Evolutionary conservation across 2,329 filamentous ascomycete genomes (phyloP), one percentile per base, ranked within the genome.

Genomic region (Colletotrichum caudatum): DNA sequence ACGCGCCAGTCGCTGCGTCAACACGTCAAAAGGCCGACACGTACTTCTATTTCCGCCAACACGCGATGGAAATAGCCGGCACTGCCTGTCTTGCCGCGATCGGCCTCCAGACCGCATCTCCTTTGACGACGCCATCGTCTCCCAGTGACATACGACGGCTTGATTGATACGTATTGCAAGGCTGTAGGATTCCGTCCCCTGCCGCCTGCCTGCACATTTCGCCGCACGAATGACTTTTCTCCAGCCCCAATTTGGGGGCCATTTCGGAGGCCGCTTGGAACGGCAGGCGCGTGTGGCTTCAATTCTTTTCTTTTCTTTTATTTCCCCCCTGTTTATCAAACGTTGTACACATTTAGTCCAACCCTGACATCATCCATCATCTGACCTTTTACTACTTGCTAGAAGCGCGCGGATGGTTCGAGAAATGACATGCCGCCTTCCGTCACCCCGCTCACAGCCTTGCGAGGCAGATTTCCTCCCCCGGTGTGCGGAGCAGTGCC

Each of bases 241-340:
- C n/a, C 69, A 53, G 64, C 69, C 69, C 56, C 68, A 44, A 58
- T 14, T 61, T 67, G 57, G 64, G 64, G 58, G 58, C 64, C 51
- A 33, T 71, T 57, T 20, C 57, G 51, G 58, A 71, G 69, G 69
- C 69, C 69, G 64, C 69, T 67, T 48, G 35, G 9, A 35, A 9
- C 54, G 23, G 16, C 33, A 41, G 23, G 18, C 35, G 26, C 23
- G 18, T 7, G 20, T n/a, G 29, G 12, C 29, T 39, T n/a, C 16
- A 8, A 20, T 39, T 39, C 14, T 37, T 41, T 41, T 41, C 5
- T 4, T 18, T 44, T 44, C 8, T 18, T 14, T 6, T 7, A 4
- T 16, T 46, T 20, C 53, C 7, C n/a, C 6, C 3, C 7, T 44
- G 6, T 20, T 8, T 16, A 20, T 53, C 26, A 23, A 37, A 16